A percentile compares a stretch with the other conserved stretches of the same genome.
Conservation (phyloP, 768 basidiomycete species). For the Leccinum olivaceopallidum region DNA sequence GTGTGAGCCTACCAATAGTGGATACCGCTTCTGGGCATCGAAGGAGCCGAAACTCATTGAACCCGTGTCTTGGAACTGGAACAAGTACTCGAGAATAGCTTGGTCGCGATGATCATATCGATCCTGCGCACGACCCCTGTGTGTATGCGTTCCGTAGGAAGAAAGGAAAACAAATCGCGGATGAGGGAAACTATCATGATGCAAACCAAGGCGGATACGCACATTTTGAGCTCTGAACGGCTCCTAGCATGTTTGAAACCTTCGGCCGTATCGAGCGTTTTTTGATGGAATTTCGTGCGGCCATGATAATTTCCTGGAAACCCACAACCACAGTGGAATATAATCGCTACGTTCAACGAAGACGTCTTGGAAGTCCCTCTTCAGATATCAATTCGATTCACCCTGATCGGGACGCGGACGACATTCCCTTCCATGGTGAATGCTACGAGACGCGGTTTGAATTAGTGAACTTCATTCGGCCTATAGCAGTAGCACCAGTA, state of each 20-base stretch:
- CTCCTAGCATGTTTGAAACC: conserved; percentile 39
- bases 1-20: neutral
- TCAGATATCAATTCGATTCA: conserved; percentile 8
- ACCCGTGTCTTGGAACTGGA: conserved; percentile 44
- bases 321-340: neutral
- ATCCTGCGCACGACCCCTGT: conserved; percentile 50
- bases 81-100: conserved; percentile 41
- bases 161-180: neutral
- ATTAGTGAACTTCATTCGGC: neutral
- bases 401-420: conserved; percentile 52
- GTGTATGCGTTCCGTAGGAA: neutral
- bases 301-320: conserved; percentile 50
- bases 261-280: conserved; percentile 49
- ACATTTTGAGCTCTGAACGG: conserved; percentile 55
- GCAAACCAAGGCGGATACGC: neutral
- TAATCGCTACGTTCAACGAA: neutral
- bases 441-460: conserved; percentile 27
- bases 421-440: conserved; percentile 46
- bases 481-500: neutral
- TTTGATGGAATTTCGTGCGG: conserved; percentile 52
- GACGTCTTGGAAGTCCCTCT: neutral
- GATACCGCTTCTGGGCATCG: neutral
- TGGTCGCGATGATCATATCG: conserved; percentile 56
- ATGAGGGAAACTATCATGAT: neutral
- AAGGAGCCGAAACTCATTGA: conserved; percentile 19